A percentile compares a stretch with the other conserved stretches of the same genome.
Conservation (phyloP, 169 alveolate species). For the Plasmodium yoelii region DNA sequence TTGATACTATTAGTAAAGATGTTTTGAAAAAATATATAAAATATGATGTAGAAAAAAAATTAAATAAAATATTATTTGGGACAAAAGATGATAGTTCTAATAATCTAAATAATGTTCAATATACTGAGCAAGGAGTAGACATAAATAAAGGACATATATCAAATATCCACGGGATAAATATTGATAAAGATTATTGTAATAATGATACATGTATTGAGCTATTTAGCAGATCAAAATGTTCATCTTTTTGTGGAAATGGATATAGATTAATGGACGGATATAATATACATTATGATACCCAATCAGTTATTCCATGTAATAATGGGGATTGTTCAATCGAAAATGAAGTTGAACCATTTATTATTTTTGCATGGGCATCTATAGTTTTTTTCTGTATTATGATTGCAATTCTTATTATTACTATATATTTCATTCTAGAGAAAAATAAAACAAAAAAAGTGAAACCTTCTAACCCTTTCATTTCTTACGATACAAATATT, state of each 20-base stretch:
- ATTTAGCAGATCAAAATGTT: slow-evolving; percentile 42
- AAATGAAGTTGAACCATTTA: slow-evolving; percentile 42
- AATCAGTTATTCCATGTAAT: slow-evolving; percentile 46
- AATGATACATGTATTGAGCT: slow-evolving; percentile 31
- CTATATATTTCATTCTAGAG: slow-evolving; percentile 9
- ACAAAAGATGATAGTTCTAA: not conserved
- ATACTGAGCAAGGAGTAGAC: slow-evolving; percentile 17
- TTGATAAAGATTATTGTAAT: slow-evolving; percentile 28
- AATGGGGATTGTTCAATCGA: slow-evolving; percentile 52
- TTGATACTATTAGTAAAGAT: slow-evolving; percentile 23
- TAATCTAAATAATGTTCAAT: not conserved
- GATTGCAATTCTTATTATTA: slow-evolving; percentile 18
- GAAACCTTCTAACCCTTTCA: slow-evolving; percentile 23
- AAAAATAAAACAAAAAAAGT: slow-evolving; percentile 1
- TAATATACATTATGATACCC: slow-evolving; percentile 15
- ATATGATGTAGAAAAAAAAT: slow-evolving; percentile 24
- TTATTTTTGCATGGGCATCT: slow-evolving; percentile 42
- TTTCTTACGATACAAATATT: slow-evolving; percentile 36
- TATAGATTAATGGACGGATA: slow-evolving; percentile 31
- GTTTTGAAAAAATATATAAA: slow-evolving; percentile 37
- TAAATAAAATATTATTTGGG: slow-evolving; percentile 31
- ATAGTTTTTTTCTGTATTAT: slow-evolving; percentile 63
- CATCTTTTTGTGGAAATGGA: slow-evolving; percentile 51
- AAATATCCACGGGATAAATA: slow-evolving; percentile 8
- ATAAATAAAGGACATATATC: slow-evolving; percentile 16